phyloP scores from a whole-genome alignment of 257 asterid species.

The Plantago major region DNA sequence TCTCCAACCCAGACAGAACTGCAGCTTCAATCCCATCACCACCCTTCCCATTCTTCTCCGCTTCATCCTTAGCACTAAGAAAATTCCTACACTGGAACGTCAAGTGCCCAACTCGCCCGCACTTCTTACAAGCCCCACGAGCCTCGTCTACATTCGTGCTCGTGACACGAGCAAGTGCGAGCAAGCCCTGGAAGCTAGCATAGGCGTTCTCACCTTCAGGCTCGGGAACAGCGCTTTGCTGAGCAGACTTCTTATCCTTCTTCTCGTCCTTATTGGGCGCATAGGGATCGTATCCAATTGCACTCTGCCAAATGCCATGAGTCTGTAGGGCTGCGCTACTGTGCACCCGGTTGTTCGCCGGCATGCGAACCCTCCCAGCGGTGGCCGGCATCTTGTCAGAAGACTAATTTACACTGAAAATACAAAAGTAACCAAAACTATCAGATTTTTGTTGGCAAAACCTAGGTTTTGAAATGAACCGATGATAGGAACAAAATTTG shows the following conservation, averaged over 20 bases:
- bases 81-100: conserved; percentile 92
- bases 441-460: too few relatives aligned
- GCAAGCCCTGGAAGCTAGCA: conserved; percentile 81
- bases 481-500: too few relatives aligned
- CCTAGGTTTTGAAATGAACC: too few relatives aligned
- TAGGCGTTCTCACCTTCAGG: conserved; percentile 83
- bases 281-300: conserved; percentile 94
- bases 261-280: conserved; percentile 84
- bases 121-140: conserved; percentile 88
- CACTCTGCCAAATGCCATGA: conserved; percentile 99
- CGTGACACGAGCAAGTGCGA: conserved; percentile 83
- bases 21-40: conserved; percentile 52
- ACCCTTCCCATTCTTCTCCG: conserved; percentile 34
- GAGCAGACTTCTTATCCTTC: conserved; percentile 31
- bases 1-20: conserved; percentile 63
- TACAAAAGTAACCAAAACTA: too few relatives aligned
- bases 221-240: conserved; percentile 38
- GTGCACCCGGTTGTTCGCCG: conserved; percentile 99
- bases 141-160: conserved; percentile 85
- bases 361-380: conserved; percentile 99
- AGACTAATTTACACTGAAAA: background rate
- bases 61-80: conserved; percentile 72
- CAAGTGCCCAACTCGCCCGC: conserved; percentile 94
- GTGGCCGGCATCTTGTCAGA: conserved; percentile 83
- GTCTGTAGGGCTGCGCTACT: conserved; percentile 98